Evolutionary conservation across 352 stramenopile species (phyloP).

Genomic region (Elongisporangium prolatum): DNA sequence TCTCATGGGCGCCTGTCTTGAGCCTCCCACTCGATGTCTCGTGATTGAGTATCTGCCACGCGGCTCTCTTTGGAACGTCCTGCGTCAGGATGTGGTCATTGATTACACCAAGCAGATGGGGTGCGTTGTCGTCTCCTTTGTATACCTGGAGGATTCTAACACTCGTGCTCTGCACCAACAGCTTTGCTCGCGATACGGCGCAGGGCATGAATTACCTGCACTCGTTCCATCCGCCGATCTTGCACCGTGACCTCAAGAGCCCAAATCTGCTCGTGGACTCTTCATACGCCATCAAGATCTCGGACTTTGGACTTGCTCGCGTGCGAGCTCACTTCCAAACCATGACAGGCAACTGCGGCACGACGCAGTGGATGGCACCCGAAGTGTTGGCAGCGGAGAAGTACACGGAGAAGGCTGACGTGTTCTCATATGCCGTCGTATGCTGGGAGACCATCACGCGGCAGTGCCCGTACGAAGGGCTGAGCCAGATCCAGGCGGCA

Average conservation of each 20-base stretch:
- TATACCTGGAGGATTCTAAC: not conserved
- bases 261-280: slow-evolving; percentile 78
- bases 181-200: slow-evolving; percentile 75
- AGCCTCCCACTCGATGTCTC: slow-evolving; percentile 75
- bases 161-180: slow-evolving; percentile 9
- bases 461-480: slow-evolving; percentile 88
- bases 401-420: slow-evolving; percentile 86
- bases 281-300: slow-evolving; percentile 85
- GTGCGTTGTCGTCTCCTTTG: slow-evolving; percentile 32
- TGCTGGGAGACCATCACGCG: slow-evolving; percentile 87
- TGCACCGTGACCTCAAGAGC: slow-evolving; percentile 86
- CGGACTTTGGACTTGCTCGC: slow-evolving; percentile 82
- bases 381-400: slow-evolving; percentile 81
- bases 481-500: slow-evolving; percentile 87
- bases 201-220: slow-evolving; percentile 88
- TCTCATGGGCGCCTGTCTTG: slow-evolving; percentile 77
- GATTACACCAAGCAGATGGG: slow-evolving; percentile 65
- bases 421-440: slow-evolving; percentile 87
- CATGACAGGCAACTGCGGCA: slow-evolving; percentile 85
- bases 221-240: slow-evolving; percentile 80
- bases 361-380: slow-evolving; percentile 85
- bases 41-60: slow-evolving; percentile 83
- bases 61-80: slow-evolving; percentile 83
- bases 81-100: slow-evolving; percentile 71
- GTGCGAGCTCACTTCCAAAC: slow-evolving; percentile 84